phyloP scores from a whole-genome alignment of 345 rosid genomes.

The Leavenworthia alabamica region DNA sequence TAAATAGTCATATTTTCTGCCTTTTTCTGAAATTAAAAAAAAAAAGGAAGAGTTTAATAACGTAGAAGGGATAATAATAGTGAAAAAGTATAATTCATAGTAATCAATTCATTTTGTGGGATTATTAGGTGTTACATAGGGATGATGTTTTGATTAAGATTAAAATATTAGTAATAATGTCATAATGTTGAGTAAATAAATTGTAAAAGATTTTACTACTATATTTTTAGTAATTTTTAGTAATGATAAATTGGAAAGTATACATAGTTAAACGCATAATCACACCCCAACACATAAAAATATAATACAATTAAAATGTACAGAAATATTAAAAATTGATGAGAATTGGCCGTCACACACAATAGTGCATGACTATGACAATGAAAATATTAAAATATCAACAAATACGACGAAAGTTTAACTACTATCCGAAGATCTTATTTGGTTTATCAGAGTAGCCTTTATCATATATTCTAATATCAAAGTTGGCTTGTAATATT shows the following conservation, averaged over 20 bases:
- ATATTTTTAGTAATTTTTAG: background rate
- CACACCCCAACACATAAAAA: background rate
- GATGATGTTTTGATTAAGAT: background rate
- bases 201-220: background rate
- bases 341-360: background rate
- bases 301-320: too few relatives aligned
- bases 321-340: background rate
- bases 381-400: background rate
- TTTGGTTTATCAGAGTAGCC: too few relatives aligned
- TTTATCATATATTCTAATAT: too few relatives aligned
- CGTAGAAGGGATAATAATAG: background rate
- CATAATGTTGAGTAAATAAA: background rate
- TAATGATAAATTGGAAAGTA: too few relatives aligned
- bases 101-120: background rate
- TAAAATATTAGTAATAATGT: background rate
- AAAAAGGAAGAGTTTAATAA: background rate
- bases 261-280: too few relatives aligned
- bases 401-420: background rate
- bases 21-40: background rate
- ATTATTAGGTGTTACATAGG: background rate
- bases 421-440: too few relatives aligned
- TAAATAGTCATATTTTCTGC: background rate
- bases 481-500: too few relatives aligned
- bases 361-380: background rate
- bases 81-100: background rate